Percentiles rank a stretch among this genome's conserved stretches.
These are phyloP conservation scores for Kuraishia capsulata DNA, from an alignment of 805 yeast genomes.

Conservation along the genomic window DNA sequence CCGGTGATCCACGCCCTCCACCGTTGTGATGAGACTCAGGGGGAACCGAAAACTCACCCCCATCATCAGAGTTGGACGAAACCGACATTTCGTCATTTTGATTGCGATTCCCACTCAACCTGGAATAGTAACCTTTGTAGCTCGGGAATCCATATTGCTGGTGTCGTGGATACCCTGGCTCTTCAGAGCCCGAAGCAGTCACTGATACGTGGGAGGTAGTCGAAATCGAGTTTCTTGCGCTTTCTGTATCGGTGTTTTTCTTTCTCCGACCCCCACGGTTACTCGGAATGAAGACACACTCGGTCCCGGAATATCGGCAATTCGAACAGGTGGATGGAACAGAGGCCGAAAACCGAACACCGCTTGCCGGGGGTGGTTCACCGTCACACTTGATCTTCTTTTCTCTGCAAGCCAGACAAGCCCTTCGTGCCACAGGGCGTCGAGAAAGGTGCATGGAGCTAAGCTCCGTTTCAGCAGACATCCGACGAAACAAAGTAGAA, in stretches of 20 bases:
- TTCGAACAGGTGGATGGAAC: slow-evolving; percentile 30
- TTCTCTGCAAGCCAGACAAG: slow-evolving; percentile 56
- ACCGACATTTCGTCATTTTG: too few relatives aligned
- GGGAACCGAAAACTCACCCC: too few relatives aligned
- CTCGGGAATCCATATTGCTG: too few relatives aligned
- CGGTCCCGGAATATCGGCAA: slow-evolving; percentile 32
- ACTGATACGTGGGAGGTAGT: slow-evolving; percentile 3
- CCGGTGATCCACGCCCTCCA: too few relatives aligned
- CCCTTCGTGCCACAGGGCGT: slow-evolving; percentile 48
- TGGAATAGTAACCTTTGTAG: too few relatives aligned
- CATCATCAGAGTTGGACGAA: too few relatives aligned
- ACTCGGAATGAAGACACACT: slow-evolving; percentile 48
- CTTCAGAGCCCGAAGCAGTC: not conserved
- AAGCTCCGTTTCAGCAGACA: too few relatives aligned
- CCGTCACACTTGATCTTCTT: slow-evolving; percentile 64
- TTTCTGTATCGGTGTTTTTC: slow-evolving; percentile 9
- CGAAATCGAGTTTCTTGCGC: slow-evolving; percentile 3
- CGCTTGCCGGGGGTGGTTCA: slow-evolving; percentile 23
- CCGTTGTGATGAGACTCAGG: too few relatives aligned
- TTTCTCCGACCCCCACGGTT: slow-evolving; percentile 49
- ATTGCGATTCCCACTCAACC: too few relatives aligned
- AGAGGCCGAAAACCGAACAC: slow-evolving; percentile 8
- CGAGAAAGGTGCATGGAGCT: slow-evolving; percentile 11
- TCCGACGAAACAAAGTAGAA: too few relatives aligned
- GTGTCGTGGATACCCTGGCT: too few relatives aligned